These are phyloP conservation scores for Colletotrichum chrysophilum DNA, from an alignment of 2,329 filamentous ascomycete species.

Conservation along the genomic window DNA sequence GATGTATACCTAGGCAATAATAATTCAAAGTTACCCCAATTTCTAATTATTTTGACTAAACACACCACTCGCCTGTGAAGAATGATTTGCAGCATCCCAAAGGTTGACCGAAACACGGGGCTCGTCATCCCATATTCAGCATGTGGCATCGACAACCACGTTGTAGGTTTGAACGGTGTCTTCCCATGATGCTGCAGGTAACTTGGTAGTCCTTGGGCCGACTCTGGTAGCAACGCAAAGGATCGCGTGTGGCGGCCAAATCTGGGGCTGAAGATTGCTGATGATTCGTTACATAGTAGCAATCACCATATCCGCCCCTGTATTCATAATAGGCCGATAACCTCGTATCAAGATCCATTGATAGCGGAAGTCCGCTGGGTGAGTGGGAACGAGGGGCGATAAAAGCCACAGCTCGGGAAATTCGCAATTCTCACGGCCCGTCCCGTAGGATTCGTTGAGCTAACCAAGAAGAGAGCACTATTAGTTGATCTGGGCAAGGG, in stretches of 20 bases:
- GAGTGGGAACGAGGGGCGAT: background rate
- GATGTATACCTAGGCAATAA: fast-evolving
- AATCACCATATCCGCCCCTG: fast-evolving
- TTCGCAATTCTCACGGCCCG: background rate
- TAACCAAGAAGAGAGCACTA: background rate
- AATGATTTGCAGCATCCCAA: fast-evolving
- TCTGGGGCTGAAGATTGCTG: background rate
- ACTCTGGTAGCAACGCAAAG: background rate
- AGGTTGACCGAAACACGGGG: fast-evolving
- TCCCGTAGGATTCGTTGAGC: background rate
- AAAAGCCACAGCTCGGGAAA: background rate
- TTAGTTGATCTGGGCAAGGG: background rate
- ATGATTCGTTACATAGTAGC: background rate
- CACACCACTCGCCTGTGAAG: background rate
- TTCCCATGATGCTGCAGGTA: background rate
- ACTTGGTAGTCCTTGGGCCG: background rate
- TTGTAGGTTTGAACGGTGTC: background rate
- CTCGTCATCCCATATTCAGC: background rate
- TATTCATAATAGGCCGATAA: fast-evolving
- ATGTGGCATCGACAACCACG: fast-evolving
- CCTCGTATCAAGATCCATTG: background rate
- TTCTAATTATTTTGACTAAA: background rate
- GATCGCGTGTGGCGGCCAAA: background rate
- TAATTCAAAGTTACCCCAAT: background rate
- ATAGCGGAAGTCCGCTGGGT: background rate